Evolutionary conservation across 1,284 basidiomycete genomes (phyloP).

Genomic region (Irpex lacteus): DNA sequence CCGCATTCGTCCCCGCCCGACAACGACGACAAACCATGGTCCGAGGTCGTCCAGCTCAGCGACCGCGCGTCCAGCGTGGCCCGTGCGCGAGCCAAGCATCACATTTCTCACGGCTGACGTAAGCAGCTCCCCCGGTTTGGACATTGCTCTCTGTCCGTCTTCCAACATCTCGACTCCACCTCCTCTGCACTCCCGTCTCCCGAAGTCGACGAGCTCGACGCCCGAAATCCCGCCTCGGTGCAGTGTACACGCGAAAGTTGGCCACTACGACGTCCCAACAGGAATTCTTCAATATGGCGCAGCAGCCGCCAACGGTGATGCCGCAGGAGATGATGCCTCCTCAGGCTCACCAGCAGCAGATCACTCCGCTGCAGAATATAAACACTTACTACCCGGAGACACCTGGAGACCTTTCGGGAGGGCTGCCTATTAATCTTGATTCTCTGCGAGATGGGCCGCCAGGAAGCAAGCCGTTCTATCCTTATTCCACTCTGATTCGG

Average conservation of each 20-base stretch:
- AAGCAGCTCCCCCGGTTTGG: slow-evolving; percentile 25
- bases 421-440: slow-evolving; percentile 79
- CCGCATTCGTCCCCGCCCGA: slow-evolving; percentile 17
- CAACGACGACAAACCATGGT: slow-evolving; percentile 12
- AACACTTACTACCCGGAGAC: slow-evolving; percentile 70
- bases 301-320: slow-evolving; percentile 39
- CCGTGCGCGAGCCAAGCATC: slow-evolving; percentile 31
- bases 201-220: slow-evolving; percentile 11
- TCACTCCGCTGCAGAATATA: slow-evolving; percentile 36
- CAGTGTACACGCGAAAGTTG: slow-evolving; percentile 3
- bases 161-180: neutral
- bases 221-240: slow-evolving; percentile 5
- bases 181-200: neutral
- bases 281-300: slow-evolving; percentile 29
- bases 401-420: slow-evolving; percentile 68
- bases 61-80: slow-evolving; percentile 22
- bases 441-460: slow-evolving; percentile 79
- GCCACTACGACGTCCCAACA: neutral
- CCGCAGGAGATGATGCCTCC: slow-evolving; percentile 40
- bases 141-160: slow-evolving; percentile 12
- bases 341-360: slow-evolving; percentile 18
- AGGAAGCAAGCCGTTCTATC: slow-evolving; percentile 83
- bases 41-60: slow-evolving; percentile 5
- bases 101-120: slow-evolving; percentile 30
- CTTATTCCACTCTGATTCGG: slow-evolving; percentile 84